A percentile compares a stretch with the other conserved stretches of the same genome.
phyloP scores from a whole-genome alignment of 768 basidiomycete genomes.

The Dentipellis fragilis region DNA sequence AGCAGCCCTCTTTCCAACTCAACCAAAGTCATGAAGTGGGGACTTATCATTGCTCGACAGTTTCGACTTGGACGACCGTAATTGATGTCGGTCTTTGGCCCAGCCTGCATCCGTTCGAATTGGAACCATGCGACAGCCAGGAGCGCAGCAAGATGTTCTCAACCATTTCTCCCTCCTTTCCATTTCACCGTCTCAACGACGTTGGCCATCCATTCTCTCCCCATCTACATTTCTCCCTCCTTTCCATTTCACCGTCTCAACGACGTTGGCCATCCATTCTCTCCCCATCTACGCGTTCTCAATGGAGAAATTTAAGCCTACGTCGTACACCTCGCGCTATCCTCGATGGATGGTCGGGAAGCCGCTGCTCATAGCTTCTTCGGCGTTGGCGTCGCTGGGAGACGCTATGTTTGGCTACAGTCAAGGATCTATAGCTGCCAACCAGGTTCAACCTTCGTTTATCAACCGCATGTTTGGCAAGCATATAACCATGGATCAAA shows the following conservation, averaged over 20 bases:
- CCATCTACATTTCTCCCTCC: neutral
- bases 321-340: conserved; percentile 35
- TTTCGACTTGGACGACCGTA: no score
- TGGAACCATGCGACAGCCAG: no score
- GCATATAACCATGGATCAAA: conserved; percentile 32
- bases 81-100: no score
- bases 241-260: neutral
- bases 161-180: no score
- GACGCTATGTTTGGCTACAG: conserved; percentile 50
- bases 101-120: no score
- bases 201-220: neutral
- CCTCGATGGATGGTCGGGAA: conserved; percentile 43
- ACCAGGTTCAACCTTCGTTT: conserved; percentile 44
- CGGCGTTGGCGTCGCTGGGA: conserved; percentile 43
- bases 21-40: no score
- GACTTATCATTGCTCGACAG: no score
- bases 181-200: neutral
- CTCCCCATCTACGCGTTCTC: conserved; percentile 1
- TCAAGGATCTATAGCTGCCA: conserved; percentile 41
- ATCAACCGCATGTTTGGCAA: conserved; percentile 37
- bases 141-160: no score
- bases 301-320: conserved; percentile 20
- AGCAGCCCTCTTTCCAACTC: no score
- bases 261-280: neutral
- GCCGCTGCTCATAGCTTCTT: conserved; percentile 38